These are phyloP conservation scores for Heliophila coronopifolia DNA, from an alignment of 441 rosid genomes.

Conservation along the genomic window DNA sequence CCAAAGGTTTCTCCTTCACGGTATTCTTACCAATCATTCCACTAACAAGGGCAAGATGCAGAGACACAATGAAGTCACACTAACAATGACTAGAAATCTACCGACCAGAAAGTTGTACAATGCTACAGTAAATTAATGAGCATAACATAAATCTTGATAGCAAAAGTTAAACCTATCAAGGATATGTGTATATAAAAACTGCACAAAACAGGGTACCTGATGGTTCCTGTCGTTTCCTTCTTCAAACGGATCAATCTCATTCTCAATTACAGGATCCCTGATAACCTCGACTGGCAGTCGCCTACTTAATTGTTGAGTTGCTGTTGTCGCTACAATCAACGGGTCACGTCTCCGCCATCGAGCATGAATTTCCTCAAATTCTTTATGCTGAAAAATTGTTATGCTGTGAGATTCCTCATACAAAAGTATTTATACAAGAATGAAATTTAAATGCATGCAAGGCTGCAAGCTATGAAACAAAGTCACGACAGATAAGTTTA, in stretches of 20 bases:
- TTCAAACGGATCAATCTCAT: slow-evolving; percentile 82
- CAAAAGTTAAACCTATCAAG: slow-evolving; percentile 6
- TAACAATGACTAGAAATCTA: slow-evolving; percentile 16
- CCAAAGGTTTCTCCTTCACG: background rate
- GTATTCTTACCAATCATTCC: slow-evolving; percentile 7
- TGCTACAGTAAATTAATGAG: background rate
- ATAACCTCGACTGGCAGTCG: slow-evolving; percentile 79
- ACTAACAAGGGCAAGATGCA: slow-evolving; percentile 13
- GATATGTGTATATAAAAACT: background rate
- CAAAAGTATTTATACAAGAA: slow-evolving; percentile 5
- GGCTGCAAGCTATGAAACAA: background rate
- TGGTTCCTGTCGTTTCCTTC: slow-evolving; percentile 72
- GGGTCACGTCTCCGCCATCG: slow-evolving; percentile 81
- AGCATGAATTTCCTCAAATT: slow-evolving; percentile 92
- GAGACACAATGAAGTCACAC: slow-evolving; percentile 11
- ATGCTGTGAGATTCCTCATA: background rate
- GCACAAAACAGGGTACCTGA: slow-evolving; percentile 49
- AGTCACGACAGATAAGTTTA: background rate
- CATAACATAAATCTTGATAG: slow-evolving; percentile 4
- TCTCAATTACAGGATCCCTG: slow-evolving; percentile 76
- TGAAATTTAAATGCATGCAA: slow-evolving; percentile 2
- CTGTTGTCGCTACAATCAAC: slow-evolving; percentile 66
- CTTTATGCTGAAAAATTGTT: slow-evolving; percentile 70
- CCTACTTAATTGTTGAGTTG: slow-evolving; percentile 75
- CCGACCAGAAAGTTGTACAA: slow-evolving; percentile 16